Base-by-base conservation (phyloP, 495 filamentous ascomycete species). In the Hamigera avellanea region DNA sequence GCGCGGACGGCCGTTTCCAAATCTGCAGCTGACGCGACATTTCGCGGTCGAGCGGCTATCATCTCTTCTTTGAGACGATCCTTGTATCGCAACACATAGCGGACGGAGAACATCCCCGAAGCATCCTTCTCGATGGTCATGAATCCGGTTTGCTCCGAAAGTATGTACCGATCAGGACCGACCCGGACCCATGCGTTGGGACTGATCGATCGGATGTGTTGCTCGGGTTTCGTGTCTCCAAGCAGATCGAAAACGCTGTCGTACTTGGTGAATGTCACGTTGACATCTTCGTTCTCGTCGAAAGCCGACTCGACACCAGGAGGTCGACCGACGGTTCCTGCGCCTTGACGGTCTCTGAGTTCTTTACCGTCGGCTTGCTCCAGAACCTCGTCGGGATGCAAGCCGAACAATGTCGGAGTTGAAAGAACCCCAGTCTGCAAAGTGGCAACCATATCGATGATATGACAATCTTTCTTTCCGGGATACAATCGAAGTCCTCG, bases 381-480 rank as follows among this genome's bases (percentile, higher is more conserved):
- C 0, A 96, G 60, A 2, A 95, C 35, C 49, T 88, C 78, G n/a
- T 71, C 66, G 0, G 91, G 89, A 55, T 96, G 85, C 3, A 99
- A 71, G 1, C 91, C 91, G 44, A 99, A 95, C 7, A 99, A 64
- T 0, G 91, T 95, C 1, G 91, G 93, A 0, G 82, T 86, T 9
- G 86, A 88, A 1, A 93, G 66, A 35, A 99, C 80, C 0, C 93
- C 91, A 0, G 76, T 78, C 36, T 73, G 69, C 10, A 96, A 62
- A 9, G 76, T 80, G 0, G 85, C 76, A 1, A 96, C 91, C 84
- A 99, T 88, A 54, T 99, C 91, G 43, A 99, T 91, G 32, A 99
- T 67, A 54, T 95, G 91, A 45, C 91, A 99, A 48, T 96, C 75
- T 27, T 78, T 55, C 52, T 99, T 99, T 1, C 70, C 81, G 2